A percentile compares a stretch with the other conserved stretches of the same genome.
These are phyloP conservation scores for Saraca asoca DNA, from an alignment of 331 rosid species.

Conservation along the genomic window DNA sequence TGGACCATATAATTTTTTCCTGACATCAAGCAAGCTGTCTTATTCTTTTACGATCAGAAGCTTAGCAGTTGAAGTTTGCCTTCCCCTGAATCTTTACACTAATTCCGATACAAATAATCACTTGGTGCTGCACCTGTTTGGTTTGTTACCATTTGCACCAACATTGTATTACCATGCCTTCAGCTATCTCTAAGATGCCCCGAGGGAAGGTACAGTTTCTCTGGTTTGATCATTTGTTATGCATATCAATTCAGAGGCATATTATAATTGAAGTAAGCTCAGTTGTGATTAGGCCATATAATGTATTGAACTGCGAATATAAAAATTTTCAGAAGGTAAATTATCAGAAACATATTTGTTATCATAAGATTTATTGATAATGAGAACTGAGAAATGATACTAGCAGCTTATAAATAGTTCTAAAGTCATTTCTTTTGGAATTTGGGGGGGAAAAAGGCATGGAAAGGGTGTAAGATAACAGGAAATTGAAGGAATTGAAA, in stretches of 20 bases:
- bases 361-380: neutral
- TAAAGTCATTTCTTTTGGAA: neutral
- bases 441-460: neutral
- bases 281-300: neutral
- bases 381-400: neutral
- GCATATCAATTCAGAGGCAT: neutral
- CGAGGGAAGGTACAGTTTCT: neutral
- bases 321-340: neutral
- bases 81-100: neutral
- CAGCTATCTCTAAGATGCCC: neutral
- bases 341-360: neutral
- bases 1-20: too few relatives aligned
- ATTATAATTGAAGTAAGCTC: neutral
- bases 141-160: neutral
- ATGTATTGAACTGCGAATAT: neutral
- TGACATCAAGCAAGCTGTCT: neutral
- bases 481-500: neutral
- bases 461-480: neutral
- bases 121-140: neutral
- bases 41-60: neutral
- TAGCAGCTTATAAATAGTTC: neutral
- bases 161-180: neutral
- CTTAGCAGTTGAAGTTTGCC: neutral
- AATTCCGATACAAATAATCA: neutral
- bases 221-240: neutral